These are phyloP conservation scores for Toxicodendron radicans DNA, from an alignment of 345 rosid genomes.

Conservation along the genomic window DNA sequence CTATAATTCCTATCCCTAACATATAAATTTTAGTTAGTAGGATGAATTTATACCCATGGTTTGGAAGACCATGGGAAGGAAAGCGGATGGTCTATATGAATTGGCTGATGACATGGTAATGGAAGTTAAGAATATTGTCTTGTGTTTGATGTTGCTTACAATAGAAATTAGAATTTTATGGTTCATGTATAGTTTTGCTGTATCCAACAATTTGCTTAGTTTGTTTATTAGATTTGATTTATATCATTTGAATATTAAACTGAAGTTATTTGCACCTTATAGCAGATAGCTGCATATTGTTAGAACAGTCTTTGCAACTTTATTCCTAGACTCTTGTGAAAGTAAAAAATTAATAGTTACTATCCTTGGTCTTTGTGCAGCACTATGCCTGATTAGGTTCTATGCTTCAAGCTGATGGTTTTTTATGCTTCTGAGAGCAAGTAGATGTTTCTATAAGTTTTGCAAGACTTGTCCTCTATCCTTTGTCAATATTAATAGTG, in stretches of 20 bases:
- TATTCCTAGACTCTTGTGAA: not conserved
- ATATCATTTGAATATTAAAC: not conserved
- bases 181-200: not conserved
- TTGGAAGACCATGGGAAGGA: no score
- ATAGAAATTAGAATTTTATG: not conserved
- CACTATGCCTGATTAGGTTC: constrained; percentile 19
- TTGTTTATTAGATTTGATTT: constrained; percentile 2
- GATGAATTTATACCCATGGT: no score
- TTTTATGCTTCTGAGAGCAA: constrained; percentile 26
- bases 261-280: not conserved
- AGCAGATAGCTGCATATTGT: not conserved
- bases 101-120: no score
- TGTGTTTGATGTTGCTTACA: not conserved
- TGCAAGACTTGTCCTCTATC: constrained; percentile 6
- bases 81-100: no score
- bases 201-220: not conserved
- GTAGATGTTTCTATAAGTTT: constrained; percentile 15
- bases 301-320: not conserved
- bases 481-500: constrained; percentile 1
- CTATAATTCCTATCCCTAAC: no score
- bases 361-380: constrained; percentile 23
- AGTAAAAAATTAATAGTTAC: not conserved
- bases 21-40: no score
- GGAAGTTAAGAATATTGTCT: not conserved
- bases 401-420: constrained; percentile 40